Evolutionary conservation across 2,329 filamentous ascomycete genomes (phyloP), one percentile per base, ranked within the genome.

Genomic region (Pseudocercospora pini-densiflorae): DNA sequence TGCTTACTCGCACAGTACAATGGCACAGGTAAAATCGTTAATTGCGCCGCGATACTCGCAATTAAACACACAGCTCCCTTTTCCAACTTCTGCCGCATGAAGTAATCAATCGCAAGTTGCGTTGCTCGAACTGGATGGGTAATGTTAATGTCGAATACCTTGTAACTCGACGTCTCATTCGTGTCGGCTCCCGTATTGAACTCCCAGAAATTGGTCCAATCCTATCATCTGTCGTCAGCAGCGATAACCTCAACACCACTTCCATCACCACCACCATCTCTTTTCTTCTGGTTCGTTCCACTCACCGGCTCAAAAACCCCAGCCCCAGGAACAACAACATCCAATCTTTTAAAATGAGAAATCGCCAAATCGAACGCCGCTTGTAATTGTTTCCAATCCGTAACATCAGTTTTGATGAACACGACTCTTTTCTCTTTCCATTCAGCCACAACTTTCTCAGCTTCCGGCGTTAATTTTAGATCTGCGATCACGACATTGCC

Each of bases 401-500:
- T 79, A 7, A 85, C 83, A 71, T 83, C 79, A 0, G 81, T 82
- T 58, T 78, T 71, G 7, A 76, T 64, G 67, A 81, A 82, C 6
- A 81, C 69, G 1, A 80, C 81, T 59, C 75, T 70, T n/a, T 24
- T 1, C 45, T 24, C 45, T 5, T 49, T 49, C 19, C 19, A 49
- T 49, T 49, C 23, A 3, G 7, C 4, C 9, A 49, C 23, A 1
- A 84, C 71, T 16, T 76, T 68, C 62, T 81, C 74, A 3, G 83
- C 83, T 74, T 85, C 83, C 0, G 81, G 81, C 0, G 82, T 79
- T 0, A 85, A 77, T 21, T 77, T 66, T 2, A 85, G 74, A 67
- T 85, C 83, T 24, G 81, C 83, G 58, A 85, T 75, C 51, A 85
- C 73, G 57, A 85, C 82, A 65, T 80, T 83, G 23, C 45, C 8